Evolutionary conservation across 495 filamentous ascomycete species (phyloP).

Genomic region (Lophium mytilinum): DNA sequence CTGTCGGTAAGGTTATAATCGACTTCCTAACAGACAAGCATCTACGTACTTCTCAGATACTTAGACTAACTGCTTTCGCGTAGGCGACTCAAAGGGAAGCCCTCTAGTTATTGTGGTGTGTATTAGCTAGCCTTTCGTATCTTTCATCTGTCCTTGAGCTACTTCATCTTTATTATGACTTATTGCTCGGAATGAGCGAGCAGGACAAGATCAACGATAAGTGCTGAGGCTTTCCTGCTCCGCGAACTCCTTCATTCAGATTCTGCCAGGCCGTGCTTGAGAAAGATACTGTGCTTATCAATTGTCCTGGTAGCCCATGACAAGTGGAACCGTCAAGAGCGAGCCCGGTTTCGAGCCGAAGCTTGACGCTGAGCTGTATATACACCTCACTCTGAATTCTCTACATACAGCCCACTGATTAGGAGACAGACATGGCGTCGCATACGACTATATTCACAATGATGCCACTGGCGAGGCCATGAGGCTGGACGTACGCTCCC

Average conservation of each 20-base stretch:
- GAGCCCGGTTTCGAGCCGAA: slow-evolving; percentile 36
- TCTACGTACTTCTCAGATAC: no score
- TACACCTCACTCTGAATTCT: background rate
- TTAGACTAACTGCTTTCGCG: background rate
- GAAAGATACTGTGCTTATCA: background rate
- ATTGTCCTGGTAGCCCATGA: slow-evolving; percentile 35
- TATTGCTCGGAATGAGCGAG: background rate
- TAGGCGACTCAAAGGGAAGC: slow-evolving; percentile 14
- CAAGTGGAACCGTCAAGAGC: slow-evolving; percentile 37
- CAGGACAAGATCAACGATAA: no score
- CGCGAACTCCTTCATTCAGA: background rate
- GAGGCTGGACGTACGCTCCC: slow-evolving; percentile 23
- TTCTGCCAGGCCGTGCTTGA: background rate
- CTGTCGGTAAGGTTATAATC: slow-evolving; percentile 17
- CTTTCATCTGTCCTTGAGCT: background rate
- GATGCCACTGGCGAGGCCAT: slow-evolving; percentile 20
- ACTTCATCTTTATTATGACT: background rate
- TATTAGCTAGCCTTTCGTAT: background rate
- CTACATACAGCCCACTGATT: background rate
- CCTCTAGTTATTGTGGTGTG: slow-evolving; percentile 30
- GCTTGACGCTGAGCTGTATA: slow-evolving; percentile 19
- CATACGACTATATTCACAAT: slow-evolving; percentile 28
- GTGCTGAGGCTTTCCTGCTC: no score
- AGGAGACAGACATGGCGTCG: slow-evolving; percentile 15
- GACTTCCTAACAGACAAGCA: no score